Percentiles rank a stretch among this genome's conserved stretches.
Conservation (phyloP, 1,139 yeast species). For the Pichia sp. region DNA sequence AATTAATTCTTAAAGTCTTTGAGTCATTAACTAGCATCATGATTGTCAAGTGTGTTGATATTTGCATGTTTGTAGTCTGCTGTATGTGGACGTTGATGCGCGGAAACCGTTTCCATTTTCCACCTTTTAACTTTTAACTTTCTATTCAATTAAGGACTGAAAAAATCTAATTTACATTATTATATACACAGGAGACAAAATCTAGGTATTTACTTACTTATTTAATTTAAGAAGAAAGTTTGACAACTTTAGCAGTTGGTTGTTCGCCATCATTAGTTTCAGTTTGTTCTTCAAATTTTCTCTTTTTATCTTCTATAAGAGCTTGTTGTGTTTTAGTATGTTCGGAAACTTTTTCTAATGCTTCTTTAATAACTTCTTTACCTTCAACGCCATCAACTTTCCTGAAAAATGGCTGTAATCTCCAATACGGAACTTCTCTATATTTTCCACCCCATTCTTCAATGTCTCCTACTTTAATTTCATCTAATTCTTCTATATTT, state of each 20-base stretch:
- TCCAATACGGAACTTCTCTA: slow-evolving; percentile 87
- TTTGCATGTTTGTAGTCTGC: too few relatives aligned
- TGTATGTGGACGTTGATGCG: too few relatives aligned
- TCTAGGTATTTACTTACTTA: too few relatives aligned
- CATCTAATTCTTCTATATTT: slow-evolving; percentile 44
- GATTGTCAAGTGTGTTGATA: too few relatives aligned
- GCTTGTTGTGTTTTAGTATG: slow-evolving; percentile 11
- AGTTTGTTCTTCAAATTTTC: slow-evolving; percentile 1
- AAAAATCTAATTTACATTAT: too few relatives aligned
- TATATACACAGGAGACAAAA: too few relatives aligned
- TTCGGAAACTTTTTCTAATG: slow-evolving; percentile 16
- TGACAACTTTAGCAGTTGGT: slow-evolving; percentile 1
- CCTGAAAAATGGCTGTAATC: slow-evolving; percentile 93
- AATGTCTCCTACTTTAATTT: slow-evolving; percentile 44
- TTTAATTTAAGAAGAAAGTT: background rate
- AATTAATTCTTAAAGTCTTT: too few relatives aligned
- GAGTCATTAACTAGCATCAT: too few relatives aligned
- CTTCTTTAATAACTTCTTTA: slow-evolving; percentile 36
- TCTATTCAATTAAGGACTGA: too few relatives aligned
- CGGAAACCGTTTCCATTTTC: too few relatives aligned
- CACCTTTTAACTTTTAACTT: too few relatives aligned
- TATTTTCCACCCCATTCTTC: slow-evolving; percentile 79
- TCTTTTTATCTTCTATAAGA: slow-evolving; percentile 9
- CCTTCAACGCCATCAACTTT: slow-evolving; percentile 66
- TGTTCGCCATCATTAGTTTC: background rate